Percentiles rank a stretch among this genome's conserved stretches.
phyloP scores from a whole-genome alignment of 2,329 filamentous ascomycete species.

The Cytospora paraplurivora region DNA sequence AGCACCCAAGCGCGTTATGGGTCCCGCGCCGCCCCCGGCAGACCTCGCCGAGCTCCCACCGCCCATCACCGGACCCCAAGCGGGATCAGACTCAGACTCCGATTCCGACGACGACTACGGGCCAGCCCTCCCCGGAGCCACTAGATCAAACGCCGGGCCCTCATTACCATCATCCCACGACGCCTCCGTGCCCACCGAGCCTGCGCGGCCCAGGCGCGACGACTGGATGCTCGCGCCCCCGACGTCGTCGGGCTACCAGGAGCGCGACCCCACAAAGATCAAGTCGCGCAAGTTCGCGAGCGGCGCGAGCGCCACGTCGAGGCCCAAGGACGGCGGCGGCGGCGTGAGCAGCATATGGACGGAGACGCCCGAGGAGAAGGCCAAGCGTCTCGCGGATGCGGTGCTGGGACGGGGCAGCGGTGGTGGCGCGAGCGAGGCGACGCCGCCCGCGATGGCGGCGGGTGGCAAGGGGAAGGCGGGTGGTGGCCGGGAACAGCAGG shows the following conservation, averaged over 20 bases:
- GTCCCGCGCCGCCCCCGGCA: conserved; percentile 48
- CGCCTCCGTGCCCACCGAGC: conserved; percentile 44
- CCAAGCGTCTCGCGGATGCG: conserved; percentile 76
- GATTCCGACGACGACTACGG: conserved; percentile 59
- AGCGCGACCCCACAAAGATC: conserved; percentile 80
- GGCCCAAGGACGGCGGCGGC: conserved; percentile 39
- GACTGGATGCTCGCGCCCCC: conserved; percentile 83
- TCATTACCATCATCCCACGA: conserved; percentile 39
- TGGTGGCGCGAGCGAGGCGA: conserved; percentile 39
- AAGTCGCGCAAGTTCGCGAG: conserved; percentile 82
- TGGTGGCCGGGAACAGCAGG: conserved; percentile 50
- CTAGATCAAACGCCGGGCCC: conserved; percentile 43
- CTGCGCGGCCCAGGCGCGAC: conserved; percentile 66
- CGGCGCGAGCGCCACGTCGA: conserved; percentile 37
- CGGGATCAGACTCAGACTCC: conserved; percentile 37
- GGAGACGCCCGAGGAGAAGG: conserved; percentile 87
- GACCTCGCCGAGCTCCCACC: conserved; percentile 43
- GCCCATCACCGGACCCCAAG: conserved; percentile 31
- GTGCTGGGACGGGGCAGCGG: conserved; percentile 69
- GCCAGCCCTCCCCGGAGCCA: conserved; percentile 57
- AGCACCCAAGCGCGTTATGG: conserved; percentile 38
- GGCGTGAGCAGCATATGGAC: conserved; percentile 78
- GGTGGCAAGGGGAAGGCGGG: conserved; percentile 39
- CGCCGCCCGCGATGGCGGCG: conserved; percentile 24
- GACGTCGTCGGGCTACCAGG: conserved; percentile 54